These are phyloP conservation scores for Mycena galericulata DNA, from an alignment of 768 basidiomycete genomes.

Conservation along the genomic window DNA sequence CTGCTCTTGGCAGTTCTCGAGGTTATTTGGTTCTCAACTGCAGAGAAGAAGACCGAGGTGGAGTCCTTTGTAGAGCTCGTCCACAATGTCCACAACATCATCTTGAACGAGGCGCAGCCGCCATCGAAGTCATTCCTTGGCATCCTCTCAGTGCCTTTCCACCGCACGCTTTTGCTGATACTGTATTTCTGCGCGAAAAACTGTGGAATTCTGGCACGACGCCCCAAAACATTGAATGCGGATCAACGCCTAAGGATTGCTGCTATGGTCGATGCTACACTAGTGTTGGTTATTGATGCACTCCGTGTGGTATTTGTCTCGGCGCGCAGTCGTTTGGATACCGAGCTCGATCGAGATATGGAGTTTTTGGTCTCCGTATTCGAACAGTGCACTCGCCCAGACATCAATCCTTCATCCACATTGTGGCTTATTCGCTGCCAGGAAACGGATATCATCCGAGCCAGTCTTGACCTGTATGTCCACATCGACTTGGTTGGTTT, in stretches of 20 bases:
- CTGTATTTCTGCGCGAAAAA: conserved; percentile 82
- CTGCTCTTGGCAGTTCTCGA: conserved; percentile 85
- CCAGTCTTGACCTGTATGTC: conserved; percentile 79
- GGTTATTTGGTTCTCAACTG: conserved; percentile 77
- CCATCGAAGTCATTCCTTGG: conserved; percentile 81
- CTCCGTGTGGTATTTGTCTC: conserved; percentile 73
- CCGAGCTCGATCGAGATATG: conserved; percentile 84
- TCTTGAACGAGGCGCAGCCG: conserved; percentile 80
- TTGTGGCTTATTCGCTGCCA: conserved; percentile 86
- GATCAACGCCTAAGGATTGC: conserved; percentile 72
- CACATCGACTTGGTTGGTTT: conserved; percentile 77
- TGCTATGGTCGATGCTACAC: conserved; percentile 69
- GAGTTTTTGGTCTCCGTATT: conserved; percentile 87
- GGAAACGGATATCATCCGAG: conserved; percentile 81
- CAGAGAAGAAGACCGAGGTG: conserved; percentile 66
- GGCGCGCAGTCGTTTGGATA: conserved; percentile 65
- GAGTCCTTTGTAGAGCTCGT: conserved; percentile 72
- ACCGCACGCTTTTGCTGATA: conserved; percentile 83
- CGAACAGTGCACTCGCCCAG: conserved; percentile 78
- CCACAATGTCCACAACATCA: conserved; percentile 69
- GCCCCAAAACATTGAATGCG: conserved; percentile 64
- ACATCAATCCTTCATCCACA: conserved; percentile 75
- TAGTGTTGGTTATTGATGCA: conserved; percentile 77
- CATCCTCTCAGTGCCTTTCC: conserved; percentile 74
- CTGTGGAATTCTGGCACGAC: conserved; percentile 61